Evolutionary conservation across 2,329 filamentous ascomycete species (phyloP), one percentile per base, ranked within the genome.

Genomic region (Huntiella bhutanensis): DNA sequence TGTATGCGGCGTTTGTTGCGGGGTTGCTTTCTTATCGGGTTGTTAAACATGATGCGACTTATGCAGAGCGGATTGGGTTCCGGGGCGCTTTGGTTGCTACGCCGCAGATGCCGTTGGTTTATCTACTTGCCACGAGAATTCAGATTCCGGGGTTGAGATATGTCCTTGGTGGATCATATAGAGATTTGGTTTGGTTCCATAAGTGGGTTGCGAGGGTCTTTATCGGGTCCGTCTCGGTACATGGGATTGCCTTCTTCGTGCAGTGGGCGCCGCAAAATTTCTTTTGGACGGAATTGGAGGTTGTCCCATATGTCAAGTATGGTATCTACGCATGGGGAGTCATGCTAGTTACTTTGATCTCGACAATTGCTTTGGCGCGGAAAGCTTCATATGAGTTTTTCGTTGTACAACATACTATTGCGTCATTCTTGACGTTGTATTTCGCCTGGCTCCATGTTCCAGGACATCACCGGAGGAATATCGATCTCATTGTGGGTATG

Each of bases 141-240:
- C 76, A 66, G 51, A 47, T 50, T 17, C 61, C 82, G 12, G 76
- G 73, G 0, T 63, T 68, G 47, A 60, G 48, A 16, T 47, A 47
- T 32, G 35, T 83, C 16, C 66, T 70, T 4, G 79, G 78, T 6
- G 67, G 70, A 8, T 75, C 76, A 49, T 75, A 82, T 55, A 79
- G 83, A 59, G 68, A 75, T 5, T 62, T 83, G 48, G 82, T 81
- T 56, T 83, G 79, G 79, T 60, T 82, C 45, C 80, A 84, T 54
- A 70, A 80, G 50, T 84, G 80, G 79, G 71, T 77, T 7, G 75
- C 75, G 2, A 70, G 80, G 49, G 79, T 75, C 47, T 72, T 83
- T 61, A 69, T 83, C 33, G 62, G 81, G 10, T 80, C 75, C 0
- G 73, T 73, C 1, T 76, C 76, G 1, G 68, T 82, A 3, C 80